These are phyloP conservation scores for Gastrolobium bilobum DNA, from an alignment of 306 rosid species.

Conservation along the genomic window DNA sequence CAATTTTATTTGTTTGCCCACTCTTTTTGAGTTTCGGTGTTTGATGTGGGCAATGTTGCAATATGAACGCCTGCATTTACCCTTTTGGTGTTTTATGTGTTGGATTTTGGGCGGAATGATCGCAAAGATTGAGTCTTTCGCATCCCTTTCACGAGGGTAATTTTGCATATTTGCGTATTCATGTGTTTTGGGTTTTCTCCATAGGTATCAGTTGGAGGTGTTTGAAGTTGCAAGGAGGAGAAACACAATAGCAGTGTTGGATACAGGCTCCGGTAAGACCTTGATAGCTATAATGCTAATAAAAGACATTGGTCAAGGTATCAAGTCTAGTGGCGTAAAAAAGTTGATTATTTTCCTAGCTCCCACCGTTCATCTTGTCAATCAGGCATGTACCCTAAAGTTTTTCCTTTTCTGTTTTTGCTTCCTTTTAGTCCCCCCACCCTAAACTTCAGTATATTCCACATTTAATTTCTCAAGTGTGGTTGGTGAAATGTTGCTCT, in stretches of 20 bases:
- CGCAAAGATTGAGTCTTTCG: slow-evolving; percentile 16
- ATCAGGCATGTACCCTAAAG: slow-evolving; percentile 62
- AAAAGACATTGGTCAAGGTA: slow-evolving; percentile 56
- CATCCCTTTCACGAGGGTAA: not conserved
- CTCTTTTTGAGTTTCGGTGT: not conserved
- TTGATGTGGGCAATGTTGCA: not conserved
- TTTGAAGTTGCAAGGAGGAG: slow-evolving; percentile 71
- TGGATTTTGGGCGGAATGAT: slow-evolving; percentile 45
- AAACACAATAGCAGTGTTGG: slow-evolving; percentile 88
- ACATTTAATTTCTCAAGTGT: slow-evolving; percentile 14
- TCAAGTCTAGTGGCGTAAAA: slow-evolving; percentile 55
- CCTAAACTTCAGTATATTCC: not conserved
- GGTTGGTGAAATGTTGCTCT: slow-evolving; percentile 2
- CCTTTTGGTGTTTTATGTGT: not conserved
- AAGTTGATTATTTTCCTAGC: slow-evolving; percentile 77
- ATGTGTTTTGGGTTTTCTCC: slow-evolving; percentile 7
- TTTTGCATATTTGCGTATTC: slow-evolving; percentile 16
- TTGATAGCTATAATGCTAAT: slow-evolving; percentile 89
- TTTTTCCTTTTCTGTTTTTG: not conserved
- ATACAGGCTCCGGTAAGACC: slow-evolving; percentile 84
- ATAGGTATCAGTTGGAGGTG: slow-evolving; percentile 76
- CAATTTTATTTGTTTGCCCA: not conserved
- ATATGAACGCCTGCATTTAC: not conserved
- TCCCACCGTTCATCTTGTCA: slow-evolving; percentile 91
- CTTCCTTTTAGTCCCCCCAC: not conserved